Percentiles rank a stretch among this genome's conserved stretches.
Evolutionary conservation across 495 filamentous ascomycete genomes (phyloP).

Genomic region (Coniosporium apollinis): DNA sequence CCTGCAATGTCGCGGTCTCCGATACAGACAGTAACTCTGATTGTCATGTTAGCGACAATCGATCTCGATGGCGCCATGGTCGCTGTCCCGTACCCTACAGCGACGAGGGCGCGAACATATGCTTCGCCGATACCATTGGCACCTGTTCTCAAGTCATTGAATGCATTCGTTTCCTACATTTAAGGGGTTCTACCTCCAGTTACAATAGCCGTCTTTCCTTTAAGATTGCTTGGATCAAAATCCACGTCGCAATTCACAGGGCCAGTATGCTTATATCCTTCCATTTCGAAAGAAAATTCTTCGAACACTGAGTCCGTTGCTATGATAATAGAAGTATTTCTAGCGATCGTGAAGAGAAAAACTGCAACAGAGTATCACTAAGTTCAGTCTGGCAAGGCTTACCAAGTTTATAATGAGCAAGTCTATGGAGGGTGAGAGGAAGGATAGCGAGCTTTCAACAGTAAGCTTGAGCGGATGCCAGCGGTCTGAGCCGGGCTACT

Average conservation of each 20-base stretch:
- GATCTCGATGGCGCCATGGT: not conserved
- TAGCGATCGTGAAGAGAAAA: no score
- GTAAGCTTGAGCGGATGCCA: no score
- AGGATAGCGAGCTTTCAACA: no score
- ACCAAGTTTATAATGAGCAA: no score
- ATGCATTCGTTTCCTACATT: not conserved
- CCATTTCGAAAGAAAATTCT: not conserved
- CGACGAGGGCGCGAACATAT: constrained; percentile 22
- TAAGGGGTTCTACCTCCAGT: not conserved
- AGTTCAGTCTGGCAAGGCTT: no score
- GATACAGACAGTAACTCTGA: constrained; percentile 25
- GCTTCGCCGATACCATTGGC: constrained; percentile 30
- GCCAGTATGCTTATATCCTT: not conserved
- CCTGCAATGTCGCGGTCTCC: constrained; percentile 26
- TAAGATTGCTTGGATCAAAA: not conserved
- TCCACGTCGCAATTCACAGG: not conserved
- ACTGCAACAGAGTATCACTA: no score
- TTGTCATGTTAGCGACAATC: not conserved
- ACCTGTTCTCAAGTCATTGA: constrained; percentile 7
- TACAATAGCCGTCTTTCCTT: not conserved
- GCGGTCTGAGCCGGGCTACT: no score
- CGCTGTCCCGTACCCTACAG: constrained; percentile 16
- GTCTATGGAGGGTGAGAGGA: no score
- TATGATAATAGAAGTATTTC: no score
- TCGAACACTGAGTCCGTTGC: no score